A percentile compares a stretch with the other conserved stretches of the same genome.
phyloP scores from a whole-genome alignment of 2,329 filamentous ascomycete species.

The Hortaea werneckii region DNA sequence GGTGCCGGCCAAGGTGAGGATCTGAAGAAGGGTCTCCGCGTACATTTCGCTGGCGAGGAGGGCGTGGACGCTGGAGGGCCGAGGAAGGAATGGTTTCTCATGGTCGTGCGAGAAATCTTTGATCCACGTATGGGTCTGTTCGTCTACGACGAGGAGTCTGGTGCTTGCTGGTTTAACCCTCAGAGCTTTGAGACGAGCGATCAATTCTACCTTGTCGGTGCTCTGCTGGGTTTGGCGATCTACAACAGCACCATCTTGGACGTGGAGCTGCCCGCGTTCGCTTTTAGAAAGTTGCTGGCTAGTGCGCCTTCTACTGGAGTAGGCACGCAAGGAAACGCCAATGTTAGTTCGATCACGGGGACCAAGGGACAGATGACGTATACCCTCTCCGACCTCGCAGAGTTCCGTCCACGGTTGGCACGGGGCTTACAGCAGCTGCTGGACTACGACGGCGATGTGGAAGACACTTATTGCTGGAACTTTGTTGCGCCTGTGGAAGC shows the following conservation, averaged over 20 bases:
- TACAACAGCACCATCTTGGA: conserved; percentile 93
- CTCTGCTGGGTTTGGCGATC: conserved; percentile 78
- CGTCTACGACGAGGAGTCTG: conserved; percentile 80
- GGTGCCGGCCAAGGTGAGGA: conserved; percentile 65
- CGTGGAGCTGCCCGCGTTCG: conserved; percentile 76
- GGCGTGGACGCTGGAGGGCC: conserved; percentile 83
- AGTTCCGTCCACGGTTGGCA: conserved; percentile 68
- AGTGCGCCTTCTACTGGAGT: conserved; percentile 56
- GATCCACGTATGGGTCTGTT: conserved; percentile 90
- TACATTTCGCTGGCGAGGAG: conserved; percentile 80
- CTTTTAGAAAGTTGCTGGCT: conserved; percentile 76
- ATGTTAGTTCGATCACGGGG: conserved; percentile 26
- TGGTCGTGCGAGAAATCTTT: conserved; percentile 81
- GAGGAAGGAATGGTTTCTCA: conserved; percentile 88
- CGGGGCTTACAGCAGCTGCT: conserved; percentile 65
- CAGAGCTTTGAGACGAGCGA: conserved; percentile 83
- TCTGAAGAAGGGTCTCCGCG: conserved; percentile 79
- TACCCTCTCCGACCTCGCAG: conserved; percentile 70
- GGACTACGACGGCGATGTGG: conserved; percentile 75
- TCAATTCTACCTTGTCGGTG: conserved; percentile 82
- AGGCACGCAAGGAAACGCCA: conserved; percentile 36
- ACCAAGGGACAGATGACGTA: conserved; percentile 50
- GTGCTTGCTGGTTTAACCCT: conserved; percentile 88
- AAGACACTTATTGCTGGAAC: conserved; percentile 68
- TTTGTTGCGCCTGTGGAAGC: conserved; percentile 69